Evolutionary conservation across 2,329 filamentous ascomycete genomes (phyloP).

Genomic region (Hypoxylon sp.): DNA sequence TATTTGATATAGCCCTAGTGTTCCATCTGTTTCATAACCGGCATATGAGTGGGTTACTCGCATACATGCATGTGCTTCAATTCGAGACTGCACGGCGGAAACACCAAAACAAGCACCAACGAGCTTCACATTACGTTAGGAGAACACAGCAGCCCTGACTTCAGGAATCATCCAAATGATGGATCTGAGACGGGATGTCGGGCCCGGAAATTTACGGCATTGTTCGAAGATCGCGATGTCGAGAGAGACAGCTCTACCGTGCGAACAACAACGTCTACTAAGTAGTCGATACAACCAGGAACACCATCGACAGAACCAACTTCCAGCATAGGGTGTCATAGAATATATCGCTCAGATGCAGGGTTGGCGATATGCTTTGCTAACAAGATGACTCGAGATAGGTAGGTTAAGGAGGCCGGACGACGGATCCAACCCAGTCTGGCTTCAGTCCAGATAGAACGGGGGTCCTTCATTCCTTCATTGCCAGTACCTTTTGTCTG

Average conservation of each 20-base stretch:
- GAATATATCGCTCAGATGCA: not conserved
- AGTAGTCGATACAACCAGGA: conserved; percentile 38
- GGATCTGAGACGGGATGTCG: conserved; percentile 23
- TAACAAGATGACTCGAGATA: not conserved
- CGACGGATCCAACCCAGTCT: not conserved
- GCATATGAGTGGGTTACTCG: conserved; percentile 19
- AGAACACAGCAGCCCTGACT: not conserved
- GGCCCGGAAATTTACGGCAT: conserved; percentile 17
- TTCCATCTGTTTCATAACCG: conserved; percentile 34
- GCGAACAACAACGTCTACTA: conserved; percentile 28
- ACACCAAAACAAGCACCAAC: conserved; percentile 1
- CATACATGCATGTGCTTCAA: conserved; percentile 16
- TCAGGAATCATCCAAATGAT: conserved; percentile 5
- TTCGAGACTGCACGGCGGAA: conserved; percentile 16
- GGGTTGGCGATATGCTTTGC: not conserved
- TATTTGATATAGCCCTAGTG: conserved; percentile 17
- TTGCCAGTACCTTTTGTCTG: not conserved
- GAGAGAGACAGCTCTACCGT: conserved; percentile 25
- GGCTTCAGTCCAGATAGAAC: not conserved
- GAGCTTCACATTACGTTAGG: conserved; percentile 6
- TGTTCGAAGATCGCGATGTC: conserved; percentile 14
- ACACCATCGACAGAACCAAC: not conserved
- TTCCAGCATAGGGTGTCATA: not conserved
- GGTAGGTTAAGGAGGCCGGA: not conserved
- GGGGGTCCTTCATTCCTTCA: not conserved